Conservation (phyloP, 23 red algal species). For the Pyropia yezoensis region DNA sequence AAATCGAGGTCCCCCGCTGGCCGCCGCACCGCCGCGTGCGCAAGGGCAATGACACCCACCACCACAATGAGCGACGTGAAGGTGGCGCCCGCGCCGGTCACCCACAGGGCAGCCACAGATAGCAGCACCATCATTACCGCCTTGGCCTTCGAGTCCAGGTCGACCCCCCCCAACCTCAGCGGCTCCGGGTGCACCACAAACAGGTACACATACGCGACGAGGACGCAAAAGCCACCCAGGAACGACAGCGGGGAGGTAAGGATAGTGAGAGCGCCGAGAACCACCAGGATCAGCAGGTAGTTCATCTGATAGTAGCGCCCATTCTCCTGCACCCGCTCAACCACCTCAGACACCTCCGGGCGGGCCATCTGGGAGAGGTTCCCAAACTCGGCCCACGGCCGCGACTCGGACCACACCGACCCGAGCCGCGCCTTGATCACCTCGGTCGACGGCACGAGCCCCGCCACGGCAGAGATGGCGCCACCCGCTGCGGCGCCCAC, state of each 20-base stretch:
- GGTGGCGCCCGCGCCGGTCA: conserved; percentile 94
- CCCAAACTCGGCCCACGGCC: conserved; percentile 87
- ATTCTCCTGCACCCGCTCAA: conserved; percentile 84
- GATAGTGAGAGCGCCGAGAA: conserved; percentile 70
- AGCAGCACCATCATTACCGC: conserved; percentile 63
- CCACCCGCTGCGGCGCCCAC: conserved; percentile 11
- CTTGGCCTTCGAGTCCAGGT: conserved; percentile 80
- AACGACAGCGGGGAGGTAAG: conserved; percentile 81
- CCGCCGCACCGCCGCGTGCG: conserved; percentile 86
- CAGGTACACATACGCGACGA: conserved; percentile 81
- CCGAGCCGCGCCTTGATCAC: conserved; percentile 62
- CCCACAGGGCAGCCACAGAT: conserved; percentile 61
- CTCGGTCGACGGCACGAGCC: conserved; percentile 44
- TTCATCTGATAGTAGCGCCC: conserved; percentile 78
- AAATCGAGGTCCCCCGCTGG: conserved; percentile 88
- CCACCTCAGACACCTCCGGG: conserved; percentile 71
- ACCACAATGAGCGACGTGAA: conserved; percentile 82
- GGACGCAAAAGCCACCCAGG: conserved; percentile 75
- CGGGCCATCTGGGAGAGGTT: conserved; percentile 88
- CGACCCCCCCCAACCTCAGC: conserved; percentile 38
- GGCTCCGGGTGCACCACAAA: conserved; percentile 86
- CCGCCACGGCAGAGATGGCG: conserved; percentile 29
- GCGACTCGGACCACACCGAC: conserved; percentile 70
- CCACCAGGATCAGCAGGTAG: conserved; percentile 78
- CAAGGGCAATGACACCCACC: conserved; percentile 66